These are phyloP conservation scores for Penicillium longicatenatum DNA, from an alignment of 495 filamentous ascomycete species.

Conservation along the genomic window DNA sequence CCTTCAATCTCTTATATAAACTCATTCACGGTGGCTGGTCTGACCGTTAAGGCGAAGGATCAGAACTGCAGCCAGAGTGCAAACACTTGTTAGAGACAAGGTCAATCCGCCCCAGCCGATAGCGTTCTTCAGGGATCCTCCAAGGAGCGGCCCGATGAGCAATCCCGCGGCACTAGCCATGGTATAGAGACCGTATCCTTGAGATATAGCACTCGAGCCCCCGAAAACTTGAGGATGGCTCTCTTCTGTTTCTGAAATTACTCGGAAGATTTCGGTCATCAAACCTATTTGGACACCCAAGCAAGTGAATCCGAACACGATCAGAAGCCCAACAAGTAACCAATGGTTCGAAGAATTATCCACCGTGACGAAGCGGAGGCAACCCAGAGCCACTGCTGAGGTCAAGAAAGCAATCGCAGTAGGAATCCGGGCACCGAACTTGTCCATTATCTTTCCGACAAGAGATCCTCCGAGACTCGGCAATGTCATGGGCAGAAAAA, in stretches of 20 bases:
- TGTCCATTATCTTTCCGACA: constrained; percentile 53
- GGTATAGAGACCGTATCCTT: constrained; percentile 62
- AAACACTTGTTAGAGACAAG: constrained; percentile 31
- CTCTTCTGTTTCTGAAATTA: constrained; percentile 34
- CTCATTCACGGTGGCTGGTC: too few relatives aligned
- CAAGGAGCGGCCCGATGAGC: constrained; percentile 60
- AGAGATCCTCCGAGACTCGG: constrained; percentile 37
- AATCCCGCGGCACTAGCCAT: constrained; percentile 62
- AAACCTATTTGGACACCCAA: constrained; percentile 36
- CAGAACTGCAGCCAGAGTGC: constrained; percentile 25
- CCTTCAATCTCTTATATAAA: too few relatives aligned
- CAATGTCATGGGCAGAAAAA: constrained; percentile 54
- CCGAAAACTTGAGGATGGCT: constrained; percentile 49
- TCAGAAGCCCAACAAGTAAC: constrained; percentile 36
- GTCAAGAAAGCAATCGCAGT: constrained; percentile 51
- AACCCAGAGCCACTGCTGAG: constrained; percentile 48
- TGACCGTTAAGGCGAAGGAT: too few relatives aligned
- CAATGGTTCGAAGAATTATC: constrained; percentile 33
- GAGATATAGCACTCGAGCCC: constrained; percentile 55
- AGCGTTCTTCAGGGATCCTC: constrained; percentile 34
- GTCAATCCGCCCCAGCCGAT: constrained; percentile 45
- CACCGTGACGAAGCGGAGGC: constrained; percentile 49
- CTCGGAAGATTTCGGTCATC: constrained; percentile 37
- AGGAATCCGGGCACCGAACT: constrained; percentile 50
- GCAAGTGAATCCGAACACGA: constrained; percentile 34